phyloP scores from a whole-genome alignment of 768 basidiomycete species.

The Boletellus ananiceps region DNA sequence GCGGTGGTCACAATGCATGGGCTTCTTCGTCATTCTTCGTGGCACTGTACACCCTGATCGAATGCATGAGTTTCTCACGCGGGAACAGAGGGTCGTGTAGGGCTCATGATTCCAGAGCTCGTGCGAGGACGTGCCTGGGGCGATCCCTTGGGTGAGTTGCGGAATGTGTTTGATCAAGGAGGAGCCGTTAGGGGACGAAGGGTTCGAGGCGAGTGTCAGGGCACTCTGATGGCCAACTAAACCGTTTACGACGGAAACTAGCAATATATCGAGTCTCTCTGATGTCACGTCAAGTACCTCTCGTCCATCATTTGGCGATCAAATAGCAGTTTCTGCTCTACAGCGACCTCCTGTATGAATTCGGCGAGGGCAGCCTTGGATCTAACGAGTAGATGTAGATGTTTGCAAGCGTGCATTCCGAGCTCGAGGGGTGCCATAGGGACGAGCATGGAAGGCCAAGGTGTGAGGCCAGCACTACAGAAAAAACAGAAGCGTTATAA shows the following conservation, averaged over 20 bases:
- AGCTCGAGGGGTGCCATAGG: slow-evolving; percentile 54
- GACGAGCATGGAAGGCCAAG: slow-evolving; percentile 57
- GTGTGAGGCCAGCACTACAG: slow-evolving; percentile 60
- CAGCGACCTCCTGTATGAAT: slow-evolving; percentile 38
- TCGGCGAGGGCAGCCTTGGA: slow-evolving; percentile 56
- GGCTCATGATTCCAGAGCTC: slow-evolving; percentile 11
- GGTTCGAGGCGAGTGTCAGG: slow-evolving; percentile 30
- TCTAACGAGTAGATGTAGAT: slow-evolving; percentile 59
- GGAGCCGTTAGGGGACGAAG: slow-evolving; percentile 18
- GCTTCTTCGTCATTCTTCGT: slow-evolving; percentile 37
- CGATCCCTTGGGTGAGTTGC: slow-evolving; percentile 17
- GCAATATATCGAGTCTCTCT: slow-evolving; percentile 5
- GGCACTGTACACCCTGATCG: slow-evolving; percentile 49
- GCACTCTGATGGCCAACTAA: slow-evolving; percentile 60
- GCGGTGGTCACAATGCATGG: slow-evolving; percentile 17
- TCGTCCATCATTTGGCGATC: slow-evolving; percentile 25
- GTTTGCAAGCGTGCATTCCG: slow-evolving; percentile 73
- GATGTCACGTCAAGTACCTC: slow-evolving; percentile 20
- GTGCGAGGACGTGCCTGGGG: slow-evolving; percentile 8
- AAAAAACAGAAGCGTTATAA: no score
- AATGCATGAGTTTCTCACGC: slow-evolving; percentile 43
- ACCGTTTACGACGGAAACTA: slow-evolving; percentile 64
- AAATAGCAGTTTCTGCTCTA: slow-evolving; percentile 17
- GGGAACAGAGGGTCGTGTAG: slow-evolving; percentile 24
- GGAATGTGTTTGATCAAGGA: slow-evolving; percentile 18